Percentiles rank a stretch among this genome's conserved stretches.
Evolutionary conservation across 2,329 filamentous ascomycete genomes (phyloP).

Genomic region (Hirsutella minnesotensis): DNA sequence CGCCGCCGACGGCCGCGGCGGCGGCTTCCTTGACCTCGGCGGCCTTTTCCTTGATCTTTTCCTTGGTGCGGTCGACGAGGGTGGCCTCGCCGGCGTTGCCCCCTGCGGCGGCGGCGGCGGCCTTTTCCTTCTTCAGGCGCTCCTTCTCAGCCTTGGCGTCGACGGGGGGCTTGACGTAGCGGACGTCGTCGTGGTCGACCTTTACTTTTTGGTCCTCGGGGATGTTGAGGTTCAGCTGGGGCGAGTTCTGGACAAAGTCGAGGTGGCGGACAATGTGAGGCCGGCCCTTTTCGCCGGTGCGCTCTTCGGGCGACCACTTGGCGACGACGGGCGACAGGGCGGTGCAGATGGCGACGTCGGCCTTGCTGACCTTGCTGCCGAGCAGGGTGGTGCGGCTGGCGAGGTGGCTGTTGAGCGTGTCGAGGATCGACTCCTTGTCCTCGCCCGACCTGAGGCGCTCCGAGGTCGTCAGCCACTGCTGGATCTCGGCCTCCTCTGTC

Average conservation of each 20-base stretch:
- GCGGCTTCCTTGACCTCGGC: slow-evolving; percentile 29
- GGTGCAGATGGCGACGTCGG: slow-evolving; percentile 75
- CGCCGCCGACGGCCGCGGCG: slow-evolving; percentile 16
- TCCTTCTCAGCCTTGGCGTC: slow-evolving; percentile 95
- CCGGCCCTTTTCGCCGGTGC: slow-evolving; percentile 78
- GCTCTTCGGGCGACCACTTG: slow-evolving; percentile 72
- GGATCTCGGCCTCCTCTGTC: slow-evolving; percentile 75
- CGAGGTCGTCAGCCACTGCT: slow-evolving; percentile 76
- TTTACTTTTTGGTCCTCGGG: slow-evolving; percentile 62
- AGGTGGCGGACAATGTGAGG: slow-evolving; percentile 85
- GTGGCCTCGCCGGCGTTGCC: slow-evolving; percentile 33
- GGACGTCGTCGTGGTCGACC: slow-evolving; percentile 68
- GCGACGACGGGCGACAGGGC: slow-evolving; percentile 65
- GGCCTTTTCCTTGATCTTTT: slow-evolving; percentile 26
- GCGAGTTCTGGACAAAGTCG: slow-evolving; percentile 89
- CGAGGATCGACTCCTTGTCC: slow-evolving; percentile 57
- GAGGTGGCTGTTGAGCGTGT: slow-evolving; percentile 75
- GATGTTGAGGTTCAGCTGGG: slow-evolving; percentile 60
- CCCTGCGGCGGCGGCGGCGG: slow-evolving; percentile 49
- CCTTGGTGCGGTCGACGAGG: slow-evolving; percentile 50
- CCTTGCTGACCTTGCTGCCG: slow-evolving; percentile 78
- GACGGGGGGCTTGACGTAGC: slow-evolving; percentile 78
- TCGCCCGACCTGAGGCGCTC: slow-evolving; percentile 48
- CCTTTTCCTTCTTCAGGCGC: slow-evolving; percentile 92
- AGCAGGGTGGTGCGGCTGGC: slow-evolving; percentile 81